These are phyloP conservation scores for Magnaporthales sp. DNA, from an alignment of 2,329 filamentous ascomycete species.

Conservation along the genomic window DNA sequence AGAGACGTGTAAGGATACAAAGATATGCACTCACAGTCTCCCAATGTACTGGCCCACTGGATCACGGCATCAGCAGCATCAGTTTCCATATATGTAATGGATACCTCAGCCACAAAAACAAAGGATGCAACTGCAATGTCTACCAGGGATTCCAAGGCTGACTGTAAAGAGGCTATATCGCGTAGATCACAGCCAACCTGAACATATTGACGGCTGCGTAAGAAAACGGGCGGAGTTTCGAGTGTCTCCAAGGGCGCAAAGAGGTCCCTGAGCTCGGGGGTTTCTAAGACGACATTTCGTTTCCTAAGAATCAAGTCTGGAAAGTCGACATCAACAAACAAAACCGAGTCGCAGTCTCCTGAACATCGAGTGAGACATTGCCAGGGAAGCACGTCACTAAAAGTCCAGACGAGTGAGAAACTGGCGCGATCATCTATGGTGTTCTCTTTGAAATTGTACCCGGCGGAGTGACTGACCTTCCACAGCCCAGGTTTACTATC, in stretches of 20 bases:
- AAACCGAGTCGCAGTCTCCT: slow-evolving; percentile 44
- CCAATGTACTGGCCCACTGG: slow-evolving; percentile 64
- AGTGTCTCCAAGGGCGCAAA: slow-evolving; percentile 34
- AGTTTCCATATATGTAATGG: slow-evolving; percentile 81
- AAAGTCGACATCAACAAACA: slow-evolving; percentile 83
- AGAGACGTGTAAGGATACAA: neutral
- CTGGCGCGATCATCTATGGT: neutral
- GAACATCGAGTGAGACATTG: slow-evolving; percentile 65
- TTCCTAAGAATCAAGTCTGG: slow-evolving; percentile 72
- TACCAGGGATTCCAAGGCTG: slow-evolving; percentile 48
- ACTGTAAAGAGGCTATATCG: slow-evolving; percentile 52
- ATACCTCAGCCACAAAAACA: slow-evolving; percentile 82
- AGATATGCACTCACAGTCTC: slow-evolving; percentile 44
- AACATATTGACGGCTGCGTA: slow-evolving; percentile 62
- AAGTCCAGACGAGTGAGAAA: slow-evolving; percentile 3
- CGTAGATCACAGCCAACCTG: slow-evolving; percentile 77
- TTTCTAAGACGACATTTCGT: slow-evolving; percentile 55
- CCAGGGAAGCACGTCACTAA: slow-evolving; percentile 79
- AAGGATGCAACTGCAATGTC: slow-evolving; percentile 51
- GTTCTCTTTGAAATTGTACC: neutral
- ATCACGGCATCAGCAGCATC: slow-evolving; percentile 66
- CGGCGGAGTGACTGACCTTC: slow-evolving; percentile 57
- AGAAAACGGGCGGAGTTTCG: slow-evolving; percentile 39
- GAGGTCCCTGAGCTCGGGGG: slow-evolving; percentile 46
- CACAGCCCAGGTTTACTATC: slow-evolving; percentile 79